Evolutionary conservation across 306 rosid species (phyloP), one percentile per base, ranked within the genome.

Genomic region (Trifolium pratense): DNA sequence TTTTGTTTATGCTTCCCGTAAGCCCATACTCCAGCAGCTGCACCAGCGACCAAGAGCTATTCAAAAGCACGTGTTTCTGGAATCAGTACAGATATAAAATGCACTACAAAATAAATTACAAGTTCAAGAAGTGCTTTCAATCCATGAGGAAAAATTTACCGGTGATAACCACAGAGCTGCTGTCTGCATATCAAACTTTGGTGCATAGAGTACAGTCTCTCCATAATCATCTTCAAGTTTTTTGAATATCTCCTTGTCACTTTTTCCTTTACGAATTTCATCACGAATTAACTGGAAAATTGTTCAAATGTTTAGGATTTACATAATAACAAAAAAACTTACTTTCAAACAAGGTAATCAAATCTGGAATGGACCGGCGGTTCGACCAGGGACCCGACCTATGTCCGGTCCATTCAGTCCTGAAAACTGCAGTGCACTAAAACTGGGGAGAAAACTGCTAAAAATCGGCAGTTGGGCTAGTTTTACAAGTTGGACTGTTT

Each of bases 121-220:
- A 48, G 61, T 40, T 53, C 68, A 37, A 34, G 67, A 37, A 34
- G 74, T 71, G 21, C 64, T 67, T 13, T 67, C 70, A 37, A 64
- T 73, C 71, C 61, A 12, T 43, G 37, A 12, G 60, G 52, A 29
- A 42, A 66, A 18, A 11, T 31, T 18, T 68, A 91, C 98, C 78
- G 97, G 98, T 46, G 95, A 86, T 83, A 94, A 85, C 94, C 94
- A 94, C 73, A 91, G 71, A 60, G 89, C 97, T 32, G 96, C 96
- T 73, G 98, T 93, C 86, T 93, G 97, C 84, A 87, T n/a, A 80
- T 94, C 98, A 80, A 94, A 94, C 83, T 91, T 91, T 1, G 98
- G 98, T 39, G 84, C 63, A 75, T 94, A 94, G 20, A 91, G 89
- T 15, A 94, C 85, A 2, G 91, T 84, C 85, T 94, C 98, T 40